Evolutionary conservation across 2,329 filamentous ascomycete species (phyloP), one percentile per base, ranked within the genome.

Genomic region (Aspergillus japonicus): DNA sequence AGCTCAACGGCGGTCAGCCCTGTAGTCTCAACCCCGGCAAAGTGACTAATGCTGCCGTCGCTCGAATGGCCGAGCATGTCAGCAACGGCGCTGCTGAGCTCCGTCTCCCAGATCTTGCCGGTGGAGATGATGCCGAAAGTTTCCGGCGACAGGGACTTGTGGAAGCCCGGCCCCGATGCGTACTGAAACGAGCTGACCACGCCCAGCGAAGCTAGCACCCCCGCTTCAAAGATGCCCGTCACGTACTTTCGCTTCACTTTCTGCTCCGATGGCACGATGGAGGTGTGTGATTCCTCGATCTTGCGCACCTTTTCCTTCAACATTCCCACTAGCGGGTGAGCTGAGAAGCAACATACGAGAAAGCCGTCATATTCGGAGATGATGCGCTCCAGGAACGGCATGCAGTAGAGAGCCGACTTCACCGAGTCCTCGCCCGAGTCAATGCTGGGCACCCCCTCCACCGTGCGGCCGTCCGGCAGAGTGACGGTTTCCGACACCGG

Each of bases 51-150:
- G 1, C 77, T 54, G 71, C 57, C 64, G 63, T 71, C 74, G 10
- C 71, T 64, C 6, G 66, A 65, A 2, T 75, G 73, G 0, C 89
- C 90, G 0, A 96, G 75, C 63, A 91, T 88, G 0, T 76, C 73
- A 2, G 77, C 77, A 0, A 95, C 88, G 0, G 89, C 92, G 0
- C 83, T 77, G 0, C 78, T 80, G 12, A 97, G 79, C 39, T 95
- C 87, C 0, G 80, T 74, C 69, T 94, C 89, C 94, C 93, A 97
- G 64, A 89, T 90, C 58, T 85, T 85, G 0, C 92, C 93, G 0
- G 94, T 97, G 5, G 89, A 94, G 5, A 98, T 89, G 63, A 98
- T 95, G 2, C 92, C 94, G 81, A 95, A 97, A 66, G 72, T 54
- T 65, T 76, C 58, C 68, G 71, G 26, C 58, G 71, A 47, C 82